Percentiles rank a stretch among this genome's conserved stretches.
Conservation (phyloP, 768 basidiomycete species). For the Rhodocollybia butyracea region DNA sequence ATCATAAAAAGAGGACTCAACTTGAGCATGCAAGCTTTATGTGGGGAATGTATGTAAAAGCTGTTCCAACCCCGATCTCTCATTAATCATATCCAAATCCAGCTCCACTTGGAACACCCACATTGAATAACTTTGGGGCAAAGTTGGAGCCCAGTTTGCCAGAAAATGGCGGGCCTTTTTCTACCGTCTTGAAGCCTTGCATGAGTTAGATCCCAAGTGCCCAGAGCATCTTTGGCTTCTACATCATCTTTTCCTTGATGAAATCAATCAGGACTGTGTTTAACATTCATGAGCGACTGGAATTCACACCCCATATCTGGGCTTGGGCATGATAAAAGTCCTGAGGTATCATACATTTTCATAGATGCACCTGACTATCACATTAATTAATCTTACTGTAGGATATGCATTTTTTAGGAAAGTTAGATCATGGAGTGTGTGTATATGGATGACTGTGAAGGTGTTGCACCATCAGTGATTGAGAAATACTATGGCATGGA, state of each 20-base stretch:
- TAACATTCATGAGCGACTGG: constrained; percentile 33
- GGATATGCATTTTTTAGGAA: constrained; percentile 4
- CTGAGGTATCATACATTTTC: constrained; percentile 11
- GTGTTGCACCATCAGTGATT: background rate
- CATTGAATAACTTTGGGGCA: constrained; percentile 45
- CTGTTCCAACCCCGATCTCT: background rate
- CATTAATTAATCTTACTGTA: no score
- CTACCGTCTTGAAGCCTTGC: constrained; percentile 25
- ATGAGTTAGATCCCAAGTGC: constrained; percentile 28
- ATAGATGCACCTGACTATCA: background rate
- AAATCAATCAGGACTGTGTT: constrained; percentile 33
- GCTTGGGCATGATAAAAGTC: constrained; percentile 19
- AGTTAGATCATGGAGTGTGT: constrained; percentile 4
- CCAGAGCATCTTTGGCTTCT: constrained; percentile 41
- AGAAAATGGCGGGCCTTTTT: constrained; percentile 42
- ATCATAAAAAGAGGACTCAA: constrained; percentile 26
- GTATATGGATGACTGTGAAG: constrained; percentile 8
- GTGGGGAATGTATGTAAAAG: constrained; percentile 26
- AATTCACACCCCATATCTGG: constrained; percentile 35
- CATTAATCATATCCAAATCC: no score
- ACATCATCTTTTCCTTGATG: constrained; percentile 34
- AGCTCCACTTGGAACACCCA: constrained; percentile 38
- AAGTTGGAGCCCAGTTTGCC: constrained; percentile 37
- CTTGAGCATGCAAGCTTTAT: constrained; percentile 28
- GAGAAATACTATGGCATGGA: constrained; percentile 5